Evolutionary conservation across 805 yeast genomes (phyloP), one percentile per base, ranked within the genome.

Genomic region (Cyberlindnera bimundalis): DNA sequence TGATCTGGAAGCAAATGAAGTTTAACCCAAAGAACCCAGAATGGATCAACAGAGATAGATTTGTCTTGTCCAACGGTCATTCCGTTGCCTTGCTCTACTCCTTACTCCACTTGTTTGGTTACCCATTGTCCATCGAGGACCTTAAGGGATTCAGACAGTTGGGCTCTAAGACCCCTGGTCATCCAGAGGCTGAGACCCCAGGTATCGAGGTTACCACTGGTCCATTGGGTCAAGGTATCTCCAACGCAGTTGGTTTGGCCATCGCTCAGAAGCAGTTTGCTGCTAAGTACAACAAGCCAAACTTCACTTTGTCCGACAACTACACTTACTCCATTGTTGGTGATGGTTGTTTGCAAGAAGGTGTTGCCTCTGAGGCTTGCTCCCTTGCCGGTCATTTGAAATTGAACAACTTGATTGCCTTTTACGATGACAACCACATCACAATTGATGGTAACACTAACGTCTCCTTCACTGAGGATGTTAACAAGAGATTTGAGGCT

Each of bases 201-300:
- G 98, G 98, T 65, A 79, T 89, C 46, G 99, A 91, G 66, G 96
- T 90, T 59, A 89, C 98, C 66, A 91, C 98, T 48, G 99, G 99
- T 67, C 98, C 99, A 43, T 79, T 91, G 59, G 99, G 99, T 65
- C 99, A 91, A 73, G 99, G 99, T 82, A 78, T 91, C 58, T 75
- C 84, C 58, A 90, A 88, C 65, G 97, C 97, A 41, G 95, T 91
- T 58, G 99, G 99, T 73, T 64, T 91, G 53, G 98, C 99, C 43
- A 78, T 91, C 60, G 99, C 96, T 47, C 95, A 88, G 71, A 79
- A 81, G 53, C 90, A 88, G 68, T 70, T 86, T 47, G 96, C 95
- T 56, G 96, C 96, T 52, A 81, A 83, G 53, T 91, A 81, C 79
- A 89, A 90, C 83, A 87, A 85, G 74, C 95, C 96, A 56, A 84